Conservation (phyloP, 164 flowering plant species). For the Stephania cephalantha region DNA sequence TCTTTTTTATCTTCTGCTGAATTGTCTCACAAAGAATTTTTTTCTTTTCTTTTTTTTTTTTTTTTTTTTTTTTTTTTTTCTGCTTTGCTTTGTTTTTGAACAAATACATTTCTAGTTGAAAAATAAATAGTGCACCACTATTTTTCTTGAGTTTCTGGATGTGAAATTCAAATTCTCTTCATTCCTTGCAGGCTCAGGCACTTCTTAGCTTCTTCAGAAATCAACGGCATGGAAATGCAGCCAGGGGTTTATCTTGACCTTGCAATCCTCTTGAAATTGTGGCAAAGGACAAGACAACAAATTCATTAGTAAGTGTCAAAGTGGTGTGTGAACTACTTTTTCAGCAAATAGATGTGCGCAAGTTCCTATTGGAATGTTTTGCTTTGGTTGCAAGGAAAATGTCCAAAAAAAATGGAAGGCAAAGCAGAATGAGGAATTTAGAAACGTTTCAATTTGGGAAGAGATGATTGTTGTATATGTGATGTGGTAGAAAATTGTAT, state of each 20-base stretch:
- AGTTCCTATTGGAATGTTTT: background rate
- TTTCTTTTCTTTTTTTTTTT: background rate
- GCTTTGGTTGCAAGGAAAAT: background rate
- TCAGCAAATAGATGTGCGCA: background rate
- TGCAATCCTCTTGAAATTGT: background rate
- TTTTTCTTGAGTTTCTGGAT: background rate
- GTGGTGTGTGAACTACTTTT: background rate
- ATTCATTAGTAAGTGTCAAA: background rate
- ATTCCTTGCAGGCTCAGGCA: conserved; percentile 60
- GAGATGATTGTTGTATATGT: background rate
- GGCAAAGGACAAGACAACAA: background rate
- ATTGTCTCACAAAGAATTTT: background rate
- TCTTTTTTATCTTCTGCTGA: background rate
- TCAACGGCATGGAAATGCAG: conserved; percentile 68
- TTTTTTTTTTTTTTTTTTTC: background rate
- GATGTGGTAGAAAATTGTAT: background rate
- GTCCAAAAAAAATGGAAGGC: background rate
- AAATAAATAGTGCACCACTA: background rate
- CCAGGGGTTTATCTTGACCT: conserved; percentile 45
- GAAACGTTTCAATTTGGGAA: background rate
- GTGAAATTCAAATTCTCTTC: background rate
- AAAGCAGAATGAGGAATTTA: background rate
- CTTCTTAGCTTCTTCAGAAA: conserved; percentile 74
- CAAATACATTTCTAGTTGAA: background rate
- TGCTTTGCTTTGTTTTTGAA: background rate